Evolutionary conservation across 2,329 filamentous ascomycete species (phyloP).

Genomic region (Ceratocystiopsis minuta): DNA sequence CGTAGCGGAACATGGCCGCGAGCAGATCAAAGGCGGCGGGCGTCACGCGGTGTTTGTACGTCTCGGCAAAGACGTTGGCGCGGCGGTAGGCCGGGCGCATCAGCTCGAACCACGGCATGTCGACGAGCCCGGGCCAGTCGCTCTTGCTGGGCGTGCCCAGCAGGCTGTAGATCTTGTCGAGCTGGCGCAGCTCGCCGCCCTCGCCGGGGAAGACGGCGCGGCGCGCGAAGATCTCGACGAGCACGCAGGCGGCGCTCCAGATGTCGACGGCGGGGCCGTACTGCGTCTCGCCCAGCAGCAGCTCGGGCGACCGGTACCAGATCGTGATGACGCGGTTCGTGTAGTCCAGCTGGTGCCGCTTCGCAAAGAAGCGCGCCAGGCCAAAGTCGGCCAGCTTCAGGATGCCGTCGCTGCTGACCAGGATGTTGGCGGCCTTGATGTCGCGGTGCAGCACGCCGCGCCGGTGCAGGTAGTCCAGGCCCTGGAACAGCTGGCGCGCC

Average conservation of each 20-base stretch:
- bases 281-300: slow-evolving; percentile 77
- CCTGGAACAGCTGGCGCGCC: slow-evolving; percentile 82
- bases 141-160: slow-evolving; percentile 70
- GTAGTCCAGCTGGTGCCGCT: slow-evolving; percentile 80
- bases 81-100: slow-evolving; percentile 60
- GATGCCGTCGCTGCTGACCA: slow-evolving; percentile 76
- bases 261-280: slow-evolving; percentile 85
- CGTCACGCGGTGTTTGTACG: slow-evolving; percentile 61
- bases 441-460: slow-evolving; percentile 91
- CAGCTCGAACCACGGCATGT: slow-evolving; percentile 95
- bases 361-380: slow-evolving; percentile 87
- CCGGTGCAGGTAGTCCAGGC: slow-evolving; percentile 80
- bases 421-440: slow-evolving; percentile 95
- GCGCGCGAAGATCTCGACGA: slow-evolving; percentile 89
- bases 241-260: slow-evolving; percentile 93
- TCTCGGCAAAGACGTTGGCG: slow-evolving; percentile 61
- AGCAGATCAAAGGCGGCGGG: slow-evolving; percentile 71
- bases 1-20: slow-evolving; percentile 70
- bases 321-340: slow-evolving; percentile 98
- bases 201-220: slow-evolving; percentile 91
- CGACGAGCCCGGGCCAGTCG: slow-evolving; percentile 78
- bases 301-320: slow-evolving; percentile 85
- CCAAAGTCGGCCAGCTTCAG: slow-evolving; percentile 94
- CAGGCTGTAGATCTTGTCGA: slow-evolving; percentile 90
- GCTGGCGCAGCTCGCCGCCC: slow-evolving; percentile 84